A percentile compares a stretch with the other conserved stretches of the same genome.
These are phyloP conservation scores for Diplosphaera chodatii DNA, from an alignment of 139 green algal species.

Conservation along the genomic window DNA sequence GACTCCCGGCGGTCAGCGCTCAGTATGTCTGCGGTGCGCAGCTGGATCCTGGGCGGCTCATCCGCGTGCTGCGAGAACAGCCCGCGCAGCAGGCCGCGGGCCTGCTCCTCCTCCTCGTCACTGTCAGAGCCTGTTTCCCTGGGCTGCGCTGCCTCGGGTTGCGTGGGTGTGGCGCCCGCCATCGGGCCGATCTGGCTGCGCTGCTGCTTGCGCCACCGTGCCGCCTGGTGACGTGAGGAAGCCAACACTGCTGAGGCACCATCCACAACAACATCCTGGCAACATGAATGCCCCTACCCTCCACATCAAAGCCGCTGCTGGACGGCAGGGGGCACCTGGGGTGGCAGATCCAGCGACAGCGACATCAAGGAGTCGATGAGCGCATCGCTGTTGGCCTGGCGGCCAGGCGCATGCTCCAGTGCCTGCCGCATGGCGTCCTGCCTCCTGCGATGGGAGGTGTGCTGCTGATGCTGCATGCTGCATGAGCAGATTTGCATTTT, in stretches of 20 bases:
- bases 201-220: background rate
- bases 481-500: too few relatives aligned
- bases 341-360: slow-evolving; percentile 72
- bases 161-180: too few relatives aligned
- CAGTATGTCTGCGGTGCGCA: background rate
- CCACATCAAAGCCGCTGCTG: too few relatives aligned
- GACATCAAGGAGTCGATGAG: slow-evolving; percentile 60
- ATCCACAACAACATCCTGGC: too few relatives aligned
- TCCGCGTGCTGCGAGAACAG: background rate
- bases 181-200: background rate
- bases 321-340: slow-evolving; percentile 6
- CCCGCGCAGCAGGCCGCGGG: background rate
- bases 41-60: background rate
- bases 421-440: background rate
- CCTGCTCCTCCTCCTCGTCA: background rate
- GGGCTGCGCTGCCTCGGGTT: too few relatives aligned
- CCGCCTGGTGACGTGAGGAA: background rate
- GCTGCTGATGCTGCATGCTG: background rate
- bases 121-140: background rate
- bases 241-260: too few relatives aligned
- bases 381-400: slow-evolving; percentile 24
- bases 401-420: too few relatives aligned
- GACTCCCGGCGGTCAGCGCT: background rate
- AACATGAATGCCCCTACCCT: too few relatives aligned
- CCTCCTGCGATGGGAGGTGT: background rate